phyloP scores from a whole-genome alignment of 345 rosid genomes.

The Ailanthus altissimus region DNA sequence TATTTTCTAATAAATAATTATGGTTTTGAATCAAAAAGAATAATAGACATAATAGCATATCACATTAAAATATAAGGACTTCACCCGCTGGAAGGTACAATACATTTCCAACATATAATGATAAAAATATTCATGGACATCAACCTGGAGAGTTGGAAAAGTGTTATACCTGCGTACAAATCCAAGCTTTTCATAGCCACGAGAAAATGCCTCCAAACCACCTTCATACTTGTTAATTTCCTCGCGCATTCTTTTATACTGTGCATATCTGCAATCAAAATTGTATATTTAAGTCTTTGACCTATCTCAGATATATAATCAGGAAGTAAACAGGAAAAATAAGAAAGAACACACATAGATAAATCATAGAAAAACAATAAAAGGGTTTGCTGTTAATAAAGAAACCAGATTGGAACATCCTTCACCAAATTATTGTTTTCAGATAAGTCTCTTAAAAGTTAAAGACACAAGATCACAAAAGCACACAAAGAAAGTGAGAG shows the following conservation, averaged over 20 bases:
- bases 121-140: neutral
- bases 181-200: conserved; percentile 91
- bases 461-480: neutral
- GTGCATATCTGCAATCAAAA: conserved; percentile 51
- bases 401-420: neutral
- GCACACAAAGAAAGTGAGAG: neutral
- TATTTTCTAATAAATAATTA: neutral
- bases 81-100: conserved; percentile 1
- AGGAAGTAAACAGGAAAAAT: neutral
- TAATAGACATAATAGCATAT: neutral
- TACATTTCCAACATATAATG: neutral
- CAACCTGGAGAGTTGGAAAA: neutral
- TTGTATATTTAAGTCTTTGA: conserved; percentile 11
- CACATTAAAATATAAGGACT: neutral
- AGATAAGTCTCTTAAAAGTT: neutral
- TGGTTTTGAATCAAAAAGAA: neutral
- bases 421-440: neutral
- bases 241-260: conserved; percentile 65
- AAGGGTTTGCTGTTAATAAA: neutral
- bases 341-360: neutral
- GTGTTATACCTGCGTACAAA: conserved; percentile 65
- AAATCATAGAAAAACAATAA: neutral
- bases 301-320: conserved; percentile 16
- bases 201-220: conserved; percentile 90
- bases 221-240: conserved; percentile 82